These are phyloP conservation scores for Dendrobium huoshanense DNA, from an alignment of 106 monocot species.

Conservation along the genomic window DNA sequence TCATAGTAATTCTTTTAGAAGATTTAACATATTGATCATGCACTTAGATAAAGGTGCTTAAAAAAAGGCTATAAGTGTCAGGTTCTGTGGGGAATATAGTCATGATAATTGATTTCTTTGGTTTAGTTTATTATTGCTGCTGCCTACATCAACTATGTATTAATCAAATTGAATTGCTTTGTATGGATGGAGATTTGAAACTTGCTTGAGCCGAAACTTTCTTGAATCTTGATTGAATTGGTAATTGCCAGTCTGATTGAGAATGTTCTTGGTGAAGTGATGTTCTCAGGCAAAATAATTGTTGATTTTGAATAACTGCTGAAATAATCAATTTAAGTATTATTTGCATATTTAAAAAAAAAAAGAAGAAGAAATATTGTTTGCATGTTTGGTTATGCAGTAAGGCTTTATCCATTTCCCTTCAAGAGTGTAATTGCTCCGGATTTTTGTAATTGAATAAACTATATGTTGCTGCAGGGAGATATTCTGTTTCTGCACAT, in stretches of 20 bases:
- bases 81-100: no score
- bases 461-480: constrained; percentile 25
- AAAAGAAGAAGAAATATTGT: no score
- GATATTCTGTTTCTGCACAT: constrained; percentile 65
- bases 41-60: no score
- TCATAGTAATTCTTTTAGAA: no score
- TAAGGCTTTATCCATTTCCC: not conserved
- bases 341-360: not conserved
- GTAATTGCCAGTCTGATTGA: not conserved
- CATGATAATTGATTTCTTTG: not conserved
- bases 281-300: not conserved
- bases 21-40: no score
- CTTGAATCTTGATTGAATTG: not conserved
- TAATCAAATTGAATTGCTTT: not conserved
- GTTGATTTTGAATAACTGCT: not conserved
- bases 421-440: not conserved
- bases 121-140: not conserved
- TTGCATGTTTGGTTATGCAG: not conserved
- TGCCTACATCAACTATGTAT: not conserved
- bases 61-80: no score
- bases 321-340: not conserved
- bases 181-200: not conserved
- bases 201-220: not conserved
- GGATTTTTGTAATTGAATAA: not conserved
- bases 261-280: not conserved